Base-by-base conservation (phyloP, 805 yeast species). In the Nakazawaea ishiwadae region DNA sequence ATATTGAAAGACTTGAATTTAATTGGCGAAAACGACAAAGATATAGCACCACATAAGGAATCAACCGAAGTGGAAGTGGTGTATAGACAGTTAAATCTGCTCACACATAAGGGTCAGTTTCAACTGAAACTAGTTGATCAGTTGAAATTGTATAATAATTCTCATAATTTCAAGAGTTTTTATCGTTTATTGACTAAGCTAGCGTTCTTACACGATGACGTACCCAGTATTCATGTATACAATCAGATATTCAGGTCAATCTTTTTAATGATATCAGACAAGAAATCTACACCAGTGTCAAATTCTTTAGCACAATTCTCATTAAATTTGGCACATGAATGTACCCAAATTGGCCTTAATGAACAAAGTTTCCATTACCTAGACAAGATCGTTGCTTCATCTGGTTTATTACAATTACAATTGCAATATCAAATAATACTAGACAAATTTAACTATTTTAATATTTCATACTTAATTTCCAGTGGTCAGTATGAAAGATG, bases 401-500 rank as follows among this genome's bases (percentile, higher is more conserved):
- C 36, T 2, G 21, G 23, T 14, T 30, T 40, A 9, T 9, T 40
- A 5, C 39, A 40, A 11, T 4, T 30, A 3, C 39, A 40, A 3
- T 23, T 40, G 11, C 23, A 35, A 18, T 40, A 40, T 23, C 28
- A 30, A 16, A 19, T 21, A 14, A 11, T 40, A 11, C n/a, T 29
- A 8, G 14, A 20, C 8, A 15, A 10, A 15, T n/a, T 16, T n/a
- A 33, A 21, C 9, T 12, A 12, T 14, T 24, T 19, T 23, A 19
- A 14, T 4, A 31, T 41, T 4, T 17, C n/a, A n/a, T 41, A 20
- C 14, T 18, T 37, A 21, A 27, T 42, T 1, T 3, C 21, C 4
- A 37, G 31, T 21, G 42, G 42, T 4, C 45, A 42, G 16, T 42
- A 42, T 27, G 45, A 42, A n/a, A 26, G 38, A 18, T 7, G 23